Evolutionary conservation across 2,329 filamentous ascomycete genomes (phyloP), one percentile per base, ranked within the genome.

Genomic region (Cryphonectria radicalis): DNA sequence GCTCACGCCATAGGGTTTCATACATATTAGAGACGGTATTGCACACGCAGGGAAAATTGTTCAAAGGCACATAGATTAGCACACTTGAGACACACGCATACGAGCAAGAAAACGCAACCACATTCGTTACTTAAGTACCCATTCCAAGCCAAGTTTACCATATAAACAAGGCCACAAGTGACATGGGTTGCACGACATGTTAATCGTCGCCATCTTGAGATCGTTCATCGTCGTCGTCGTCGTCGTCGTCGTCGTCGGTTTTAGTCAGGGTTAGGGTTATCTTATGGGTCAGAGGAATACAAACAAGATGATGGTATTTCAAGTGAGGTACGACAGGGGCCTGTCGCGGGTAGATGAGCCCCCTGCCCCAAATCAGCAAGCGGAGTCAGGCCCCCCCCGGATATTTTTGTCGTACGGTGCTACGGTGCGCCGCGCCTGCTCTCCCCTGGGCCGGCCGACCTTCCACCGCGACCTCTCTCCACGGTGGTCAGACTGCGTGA

Each of bases 261-360:
- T 13, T 13, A 11, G 1, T 13, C 10, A 11, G 37, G 37, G 37
- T 40, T 40, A 40, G 37, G 37, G 37, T 40, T 11, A 32, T 32
- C 37, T 2, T 40, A 13, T 40, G 10, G 37, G 37, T 40, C 37
- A 40, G 37, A 40, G 37, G 37, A 40, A 40, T 40, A 40, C 37
- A 40, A 40, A 40, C 8, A 40, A 35, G 11, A 50, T 50, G 43
- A 46, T 46, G 17, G 17, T 22, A n/a, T 8, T 8, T 50, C 32
- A 22, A 50, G 46, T n/a, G n/a, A 50, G 46, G 22, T 7, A 50
- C 7, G 25, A 64, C 62, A 64, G 62, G 62, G 62, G 62, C 25
- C 62, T 64, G 62, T 65, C 63, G 28, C 63, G 25, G 63, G 1
- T 65, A 65, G 19, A 65, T 65, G 43, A 65, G 28, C 63, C 43